Evolutionary conservation across 1,284 basidiomycete species (phyloP).

Genomic region (Prillingera fragicola): DNA sequence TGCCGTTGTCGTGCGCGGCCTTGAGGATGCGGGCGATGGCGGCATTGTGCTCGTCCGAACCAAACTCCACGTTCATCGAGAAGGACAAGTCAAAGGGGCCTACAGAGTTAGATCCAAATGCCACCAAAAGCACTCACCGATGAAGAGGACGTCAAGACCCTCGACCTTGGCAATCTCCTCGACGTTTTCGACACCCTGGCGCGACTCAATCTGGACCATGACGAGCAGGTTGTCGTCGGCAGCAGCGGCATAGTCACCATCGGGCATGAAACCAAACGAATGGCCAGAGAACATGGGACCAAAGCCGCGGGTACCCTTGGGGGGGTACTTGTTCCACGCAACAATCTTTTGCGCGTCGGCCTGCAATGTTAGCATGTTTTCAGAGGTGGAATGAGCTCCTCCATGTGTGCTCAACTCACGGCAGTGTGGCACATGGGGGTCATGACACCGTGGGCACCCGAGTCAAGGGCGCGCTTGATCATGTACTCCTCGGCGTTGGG

Average conservation of each 20-base stretch:
- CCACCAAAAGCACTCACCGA: conserved; percentile 48
- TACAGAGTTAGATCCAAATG: conserved; percentile 1
- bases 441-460: conserved; percentile 36
- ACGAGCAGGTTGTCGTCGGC: conserved; percentile 58
- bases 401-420: conserved; percentile 10
- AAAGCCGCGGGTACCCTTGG: conserved; percentile 22
- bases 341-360: conserved; percentile 21
- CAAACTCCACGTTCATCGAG: conserved; percentile 23
- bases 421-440: conserved; percentile 30
- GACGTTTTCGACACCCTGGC: conserved; percentile 57
- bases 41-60: conserved; percentile 49
- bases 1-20: conserved; percentile 56
- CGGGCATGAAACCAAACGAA: conserved; percentile 10
- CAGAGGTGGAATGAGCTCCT: background rate
- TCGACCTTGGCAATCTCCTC: conserved; percentile 59
- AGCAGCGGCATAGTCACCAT: conserved; percentile 53
- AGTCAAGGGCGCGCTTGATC: conserved; percentile 44
- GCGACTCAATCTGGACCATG: conserved; percentile 63
- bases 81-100: conserved; percentile 59
- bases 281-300: conserved; percentile 23
- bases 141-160: conserved; percentile 60
- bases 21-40: conserved; percentile 58
- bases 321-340: conserved; percentile 22
- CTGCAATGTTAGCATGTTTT: background rate
- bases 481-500: conserved; percentile 34